These are phyloP conservation scores for Pestalotiopsis sp. DNA, from an alignment of 2,329 filamentous ascomycete species.

Conservation along the genomic window DNA sequence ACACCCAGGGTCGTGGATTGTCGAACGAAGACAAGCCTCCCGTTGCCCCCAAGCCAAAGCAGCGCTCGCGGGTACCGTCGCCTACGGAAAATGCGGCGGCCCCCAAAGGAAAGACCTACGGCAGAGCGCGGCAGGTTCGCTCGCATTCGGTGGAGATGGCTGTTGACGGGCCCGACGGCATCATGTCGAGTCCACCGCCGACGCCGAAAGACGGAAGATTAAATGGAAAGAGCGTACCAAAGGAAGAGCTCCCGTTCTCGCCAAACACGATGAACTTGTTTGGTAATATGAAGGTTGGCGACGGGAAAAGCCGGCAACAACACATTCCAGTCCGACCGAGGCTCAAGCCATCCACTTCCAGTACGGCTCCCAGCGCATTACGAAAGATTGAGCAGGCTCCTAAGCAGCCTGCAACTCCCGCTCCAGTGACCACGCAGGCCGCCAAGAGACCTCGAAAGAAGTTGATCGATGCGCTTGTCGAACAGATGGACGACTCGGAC, in stretches of 20 bases:
- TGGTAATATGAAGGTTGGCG: constrained; percentile 14
- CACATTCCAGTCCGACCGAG: constrained; percentile 31
- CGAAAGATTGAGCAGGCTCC: not conserved
- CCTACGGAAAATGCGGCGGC: constrained; percentile 15
- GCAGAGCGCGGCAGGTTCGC: constrained; percentile 17
- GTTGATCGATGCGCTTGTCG: constrained; percentile 31
- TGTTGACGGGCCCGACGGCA: constrained; percentile 21
- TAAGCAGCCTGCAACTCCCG: not conserved
- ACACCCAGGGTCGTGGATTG: constrained; percentile 22
- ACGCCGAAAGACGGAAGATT: constrained; percentile 25
- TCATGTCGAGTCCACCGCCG: constrained; percentile 32
- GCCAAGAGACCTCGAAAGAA: constrained; percentile 29
- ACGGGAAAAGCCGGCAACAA: constrained; percentile 19
- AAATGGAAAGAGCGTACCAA: constrained; percentile 8
- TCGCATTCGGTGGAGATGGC: constrained; percentile 26
- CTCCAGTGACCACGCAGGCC: not conserved
- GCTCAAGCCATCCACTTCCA: constrained; percentile 13
- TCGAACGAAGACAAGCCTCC: constrained; percentile 18
- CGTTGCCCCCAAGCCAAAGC: constrained; percentile 20
- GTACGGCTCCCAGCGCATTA: not conserved
- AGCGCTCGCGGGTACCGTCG: constrained; percentile 25
- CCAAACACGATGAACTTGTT: constrained; percentile 19
- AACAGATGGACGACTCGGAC: constrained; percentile 28
- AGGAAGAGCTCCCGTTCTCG: constrained; percentile 16
- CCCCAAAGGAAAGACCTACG: constrained; percentile 14